phyloP scores from a whole-genome alignment of 257 asterid genomes.

The Petunia axillaris region DNA sequence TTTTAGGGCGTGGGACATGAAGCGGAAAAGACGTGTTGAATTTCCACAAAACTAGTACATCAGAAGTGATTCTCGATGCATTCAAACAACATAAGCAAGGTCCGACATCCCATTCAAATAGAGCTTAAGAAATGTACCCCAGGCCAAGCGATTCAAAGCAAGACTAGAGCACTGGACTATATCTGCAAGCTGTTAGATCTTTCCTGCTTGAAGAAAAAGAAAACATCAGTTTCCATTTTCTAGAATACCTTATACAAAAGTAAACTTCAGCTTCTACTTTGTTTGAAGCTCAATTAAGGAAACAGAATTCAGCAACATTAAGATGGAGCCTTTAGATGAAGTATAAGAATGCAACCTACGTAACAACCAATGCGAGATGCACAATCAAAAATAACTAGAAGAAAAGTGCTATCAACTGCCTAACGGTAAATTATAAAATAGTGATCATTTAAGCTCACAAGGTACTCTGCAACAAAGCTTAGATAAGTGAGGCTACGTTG shows the following conservation, averaged over 20 bases:
- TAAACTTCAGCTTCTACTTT: conserved; percentile 4
- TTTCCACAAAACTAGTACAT: background rate
- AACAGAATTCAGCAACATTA: background rate
- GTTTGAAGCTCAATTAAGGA: background rate
- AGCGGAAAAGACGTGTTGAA: background rate
- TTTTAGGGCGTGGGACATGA: no score
- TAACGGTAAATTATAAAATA: background rate
- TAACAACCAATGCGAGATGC: background rate
- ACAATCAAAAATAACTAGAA: background rate
- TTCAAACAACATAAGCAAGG: background rate
- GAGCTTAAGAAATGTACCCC: background rate
- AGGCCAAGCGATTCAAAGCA: conserved; percentile 18
- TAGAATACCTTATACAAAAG: background rate
- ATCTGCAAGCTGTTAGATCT: conserved; percentile 30
- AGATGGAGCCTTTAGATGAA: background rate
- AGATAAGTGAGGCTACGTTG: background rate
- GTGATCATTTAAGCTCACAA: background rate
- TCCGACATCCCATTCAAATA: background rate
- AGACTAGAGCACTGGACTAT: conserved; percentile 24
- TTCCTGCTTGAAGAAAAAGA: conserved; percentile 36
- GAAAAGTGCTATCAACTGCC: background rate
- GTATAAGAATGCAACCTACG: background rate
- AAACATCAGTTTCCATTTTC: conserved; percentile 8
- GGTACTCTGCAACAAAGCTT: background rate
- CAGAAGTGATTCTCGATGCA: background rate